These are phyloP conservation scores for Epichloe coenophiala DNA, from an alignment of 2,329 filamentous ascomycete species.

Conservation along the genomic window DNA sequence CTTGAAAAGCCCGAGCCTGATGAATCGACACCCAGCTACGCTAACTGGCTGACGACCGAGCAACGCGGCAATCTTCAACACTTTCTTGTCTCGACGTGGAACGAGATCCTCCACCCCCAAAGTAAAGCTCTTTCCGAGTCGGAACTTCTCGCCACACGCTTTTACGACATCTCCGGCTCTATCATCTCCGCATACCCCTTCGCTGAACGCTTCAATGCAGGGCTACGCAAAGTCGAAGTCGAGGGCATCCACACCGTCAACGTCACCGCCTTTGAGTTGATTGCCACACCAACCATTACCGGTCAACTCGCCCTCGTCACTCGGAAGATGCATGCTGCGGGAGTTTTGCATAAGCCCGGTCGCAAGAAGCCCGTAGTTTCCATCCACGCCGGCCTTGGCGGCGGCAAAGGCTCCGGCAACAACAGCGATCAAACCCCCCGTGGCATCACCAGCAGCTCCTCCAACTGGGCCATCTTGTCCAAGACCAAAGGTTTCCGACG, in stretches of 20 bases:
- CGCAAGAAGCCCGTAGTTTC: conserved; percentile 7
- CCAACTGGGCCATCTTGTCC: conserved; percentile 3
- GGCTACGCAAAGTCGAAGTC: conserved; percentile 23
- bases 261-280: conserved; percentile 33
- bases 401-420: neutral
- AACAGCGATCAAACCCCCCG: neutral
- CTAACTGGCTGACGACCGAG: conserved; percentile 22
- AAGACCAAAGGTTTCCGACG: conserved; percentile 6
- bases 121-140: conserved; percentile 25
- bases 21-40: conserved; percentile 5
- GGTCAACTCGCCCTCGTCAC: conserved; percentile 32
- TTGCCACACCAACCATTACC: conserved; percentile 36
- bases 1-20: conserved; percentile 15
- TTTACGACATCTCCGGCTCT: conserved; percentile 37
- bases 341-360: conserved; percentile 6
- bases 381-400: conserved; percentile 1
- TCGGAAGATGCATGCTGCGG: conserved; percentile 12
- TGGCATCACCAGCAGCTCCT: neutral
- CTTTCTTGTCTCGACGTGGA: conserved; percentile 31
- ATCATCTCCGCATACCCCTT: conserved; percentile 35
- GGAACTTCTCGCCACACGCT: conserved; percentile 30
- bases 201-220: conserved; percentile 29
- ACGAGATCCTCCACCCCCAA: conserved; percentile 26
- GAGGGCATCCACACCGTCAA: conserved; percentile 24
- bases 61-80: conserved; percentile 27